Base-by-base conservation (phyloP, 257 asterid species). In the Galeopsis tetrahit region DNA sequence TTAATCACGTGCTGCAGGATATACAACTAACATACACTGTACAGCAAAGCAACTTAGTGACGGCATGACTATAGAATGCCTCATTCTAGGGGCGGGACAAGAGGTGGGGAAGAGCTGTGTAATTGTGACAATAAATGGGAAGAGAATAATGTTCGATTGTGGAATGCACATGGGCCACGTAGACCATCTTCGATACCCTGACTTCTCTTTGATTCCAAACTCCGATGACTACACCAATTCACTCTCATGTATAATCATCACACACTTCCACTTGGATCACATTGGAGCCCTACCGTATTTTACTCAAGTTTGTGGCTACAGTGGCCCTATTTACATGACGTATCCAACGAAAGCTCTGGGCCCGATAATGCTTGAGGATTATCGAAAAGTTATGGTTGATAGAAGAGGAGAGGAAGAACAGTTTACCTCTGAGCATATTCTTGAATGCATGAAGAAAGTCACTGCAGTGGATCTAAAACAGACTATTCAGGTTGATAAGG, bases 281-380 rank as follows among this genome's bases (percentile, higher is more conserved):
- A 86, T 94, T 71, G 98, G 98, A 63, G 98, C 97, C 57, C 93
- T 94, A 46, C 96, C 98, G 2, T 94, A 89, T 81, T 94, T 94
- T 70, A 94, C 97, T 51, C 88, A 94, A 91, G 95, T 89, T 73
- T 89, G 96, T 74, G 98, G 98, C 64, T 94, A 94, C 67, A 79
- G 70, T 71, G 97, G 98, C 58, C 98, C 98, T 76, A 85, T 94
- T 83, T 94, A 88, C 88, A 94, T 94, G 98, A 94, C 98, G 88
- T 91, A 89, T 81, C 98, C 98, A 71, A 94, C 98, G 40, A 94
- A 94, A 80, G 98, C 98, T 49, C 80, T 94, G 83, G 97, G 88
- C 44, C 97, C 98, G 4, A 62, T 88, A 40, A 86, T 89, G 96
- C 89, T 94, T 38, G 96, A 91, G 83, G 98, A 94, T 79, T 83